A percentile compares a stretch with the other conserved stretches of the same genome.
These are phyloP conservation scores for Hanseniaspora thailandica DNA, from an alignment of 805 yeast species.

Conservation along the genomic window DNA sequence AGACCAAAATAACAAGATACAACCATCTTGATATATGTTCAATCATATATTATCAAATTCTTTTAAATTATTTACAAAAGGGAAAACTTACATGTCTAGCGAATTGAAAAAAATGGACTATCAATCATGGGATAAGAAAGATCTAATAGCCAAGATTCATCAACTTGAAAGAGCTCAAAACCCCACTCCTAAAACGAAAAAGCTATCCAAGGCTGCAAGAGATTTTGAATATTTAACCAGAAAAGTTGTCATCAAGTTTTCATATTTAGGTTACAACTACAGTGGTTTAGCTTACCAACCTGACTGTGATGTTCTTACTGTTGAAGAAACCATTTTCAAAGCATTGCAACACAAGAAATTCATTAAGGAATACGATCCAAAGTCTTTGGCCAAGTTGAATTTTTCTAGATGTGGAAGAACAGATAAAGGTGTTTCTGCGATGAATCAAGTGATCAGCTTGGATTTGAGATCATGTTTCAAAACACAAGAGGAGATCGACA, in stretches of 20 bases:
- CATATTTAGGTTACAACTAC: slow-evolving; percentile 90
- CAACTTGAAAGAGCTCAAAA: slow-evolving; percentile 38
- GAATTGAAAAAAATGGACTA: slow-evolving; percentile 29
- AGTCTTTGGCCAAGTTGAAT: slow-evolving; percentile 21
- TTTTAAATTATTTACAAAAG: not conserved
- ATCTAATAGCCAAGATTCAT: slow-evolving; percentile 44
- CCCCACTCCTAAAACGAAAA: not conserved
- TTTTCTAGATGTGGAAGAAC: slow-evolving; percentile 93
- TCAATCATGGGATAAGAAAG: slow-evolving; percentile 51
- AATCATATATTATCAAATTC: not conserved
- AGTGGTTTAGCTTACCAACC: slow-evolving; percentile 79
- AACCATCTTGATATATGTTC: not conserved
- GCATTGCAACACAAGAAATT: slow-evolving; percentile 60
- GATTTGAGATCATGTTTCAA: slow-evolving; percentile 55
- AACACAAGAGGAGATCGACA: slow-evolving; percentile 47
- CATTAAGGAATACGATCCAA: slow-evolving; percentile 42
- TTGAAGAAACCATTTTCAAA: slow-evolving; percentile 62
- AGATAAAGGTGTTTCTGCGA: slow-evolving; percentile 92
- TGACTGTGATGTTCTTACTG: slow-evolving; percentile 70
- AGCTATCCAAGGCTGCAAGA: slow-evolving; percentile 27
- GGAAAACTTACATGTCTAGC: not conserved
- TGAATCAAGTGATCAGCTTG: slow-evolving; percentile 84
- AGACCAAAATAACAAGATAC: not conserved
- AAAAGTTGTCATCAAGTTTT: slow-evolving; percentile 66
- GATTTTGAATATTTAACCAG: slow-evolving; percentile 60